Base-by-base conservation (phyloP, 805 yeast genomes). In the Metschnikowia peoriensis region DNA sequence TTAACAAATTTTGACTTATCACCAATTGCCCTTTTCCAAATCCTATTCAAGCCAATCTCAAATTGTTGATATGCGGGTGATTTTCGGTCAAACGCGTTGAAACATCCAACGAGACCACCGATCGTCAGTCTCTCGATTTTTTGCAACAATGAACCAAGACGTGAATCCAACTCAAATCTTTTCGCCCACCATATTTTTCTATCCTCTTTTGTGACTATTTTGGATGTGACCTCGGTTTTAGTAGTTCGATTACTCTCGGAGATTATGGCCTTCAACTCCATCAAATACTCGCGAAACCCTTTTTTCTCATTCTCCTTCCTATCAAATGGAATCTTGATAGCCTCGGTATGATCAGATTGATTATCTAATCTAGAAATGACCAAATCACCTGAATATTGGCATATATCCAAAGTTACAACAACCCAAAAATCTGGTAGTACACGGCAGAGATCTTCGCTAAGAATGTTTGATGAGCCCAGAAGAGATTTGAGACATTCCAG, bases 161-260 rank as follows among this genome's bases (percentile, higher is more conserved):
- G 67, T 9, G 71, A 65, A 65, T 93, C 97, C 15, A 91, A 70
- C 0, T 66, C 68, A 50, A 80, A 81, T 46, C 97, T 71, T 29
- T 72, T 70, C 40, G 76, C 75, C 96, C 97, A 94, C 97, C 97
- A 93, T 7, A 70, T 57, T 44, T 76, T 78, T 46, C 90, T 75
- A 32, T 84, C 86, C 41, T 83, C 85, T 43, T 78, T 75, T 0
- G 89, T 77, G 4, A 64, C 71, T 1, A 88, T 80, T 1, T 61
- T 63, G 0, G 81, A 71, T 0, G 90, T 84, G 0, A 80, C 75
- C 35, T 78, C 81, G 0, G 67, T 53, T 17, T 79, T 76, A 0
- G 93, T 85, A 0, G 89, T 80, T 4, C 66, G 59, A 57, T 88
- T 83, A 64, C 93, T 90, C 48, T 76, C 75, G 0, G 66, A 57